Percentiles rank a stretch among this genome's conserved stretches.
These are phyloP conservation scores for Huntiella moniliformis DNA, from an alignment of 2,329 filamentous ascomycete species.

Conservation along the genomic window DNA sequence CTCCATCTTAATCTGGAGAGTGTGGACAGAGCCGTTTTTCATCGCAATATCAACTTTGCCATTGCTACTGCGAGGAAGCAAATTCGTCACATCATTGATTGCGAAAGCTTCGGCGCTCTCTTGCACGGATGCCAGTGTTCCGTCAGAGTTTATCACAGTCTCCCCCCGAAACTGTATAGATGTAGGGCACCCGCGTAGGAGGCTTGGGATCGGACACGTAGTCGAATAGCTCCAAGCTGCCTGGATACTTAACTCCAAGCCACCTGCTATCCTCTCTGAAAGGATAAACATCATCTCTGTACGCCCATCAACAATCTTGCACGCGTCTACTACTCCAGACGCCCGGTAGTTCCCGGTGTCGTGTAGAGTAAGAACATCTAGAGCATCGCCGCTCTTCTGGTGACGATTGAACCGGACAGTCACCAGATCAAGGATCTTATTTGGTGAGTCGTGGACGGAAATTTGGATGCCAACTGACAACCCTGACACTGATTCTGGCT, in stretches of 20 bases:
- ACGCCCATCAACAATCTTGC: constrained; percentile 47
- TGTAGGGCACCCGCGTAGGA: constrained; percentile 40
- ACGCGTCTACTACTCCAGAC: constrained; percentile 53
- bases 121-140: neutral
- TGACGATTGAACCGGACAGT: constrained; percentile 7
- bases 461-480: constrained; percentile 39
- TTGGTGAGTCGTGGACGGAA: constrained; percentile 50
- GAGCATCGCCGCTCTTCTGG: neutral
- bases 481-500: constrained; percentile 36
- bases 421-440: constrained; percentile 34
- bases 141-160: too few species aligned
- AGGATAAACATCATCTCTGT: constrained; percentile 52
- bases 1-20: constrained; percentile 47
- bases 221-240: constrained; percentile 56
- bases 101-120: neutral
- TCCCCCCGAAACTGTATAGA: constrained; percentile 31
- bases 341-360: constrained; percentile 36
- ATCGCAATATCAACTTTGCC: constrained; percentile 51
- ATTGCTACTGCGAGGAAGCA: constrained; percentile 37
- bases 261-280: constrained; percentile 43
- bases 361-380: constrained; percentile 12
- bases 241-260: constrained; percentile 50
- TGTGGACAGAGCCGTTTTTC: constrained; percentile 40
- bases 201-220: constrained; percentile 42
- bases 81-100: constrained; percentile 20